phyloP scores from a whole-genome alignment of 2,329 filamentous ascomycete genomes.

The Claviceps cyperi region DNA sequence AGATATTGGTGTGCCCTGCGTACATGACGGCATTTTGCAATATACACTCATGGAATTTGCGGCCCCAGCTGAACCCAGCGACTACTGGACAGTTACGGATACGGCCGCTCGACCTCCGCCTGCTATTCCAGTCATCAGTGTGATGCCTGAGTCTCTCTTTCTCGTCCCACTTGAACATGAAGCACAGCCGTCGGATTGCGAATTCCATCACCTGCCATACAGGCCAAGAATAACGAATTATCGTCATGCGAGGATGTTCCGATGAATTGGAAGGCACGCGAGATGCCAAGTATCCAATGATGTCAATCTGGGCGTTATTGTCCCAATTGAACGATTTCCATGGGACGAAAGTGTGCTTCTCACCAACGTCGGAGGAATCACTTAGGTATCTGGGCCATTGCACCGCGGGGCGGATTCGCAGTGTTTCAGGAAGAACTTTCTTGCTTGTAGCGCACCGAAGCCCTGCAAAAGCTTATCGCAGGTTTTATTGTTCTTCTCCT shows the following conservation, averaged over 20 bases:
- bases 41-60: conserved; percentile 34
- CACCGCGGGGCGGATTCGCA: background rate
- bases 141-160: conserved; percentile 2
- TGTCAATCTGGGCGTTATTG: background rate
- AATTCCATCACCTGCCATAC: background rate
- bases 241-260: background rate
- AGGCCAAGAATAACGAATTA: background rate
- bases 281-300: background rate
- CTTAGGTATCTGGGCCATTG: background rate
- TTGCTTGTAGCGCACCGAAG: background rate
- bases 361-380: background rate
- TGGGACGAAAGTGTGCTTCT: background rate
- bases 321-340: background rate
- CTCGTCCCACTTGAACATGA: conserved; percentile 1
- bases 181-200: background rate
- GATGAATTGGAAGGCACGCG: conserved; percentile 3
- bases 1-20: conserved; percentile 31
- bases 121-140: conserved; percentile 6
- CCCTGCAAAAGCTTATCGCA: background rate
- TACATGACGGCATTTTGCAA: conserved; percentile 29
- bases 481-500: background rate
- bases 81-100: conserved; percentile 23
- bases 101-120: conserved; percentile 4
- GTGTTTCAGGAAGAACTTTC: background rate
- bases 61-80: conserved; percentile 21